Evolutionary conservation across 495 filamentous ascomycete genomes (phyloP).

Genomic region (Annulohypoxylon stygium): DNA sequence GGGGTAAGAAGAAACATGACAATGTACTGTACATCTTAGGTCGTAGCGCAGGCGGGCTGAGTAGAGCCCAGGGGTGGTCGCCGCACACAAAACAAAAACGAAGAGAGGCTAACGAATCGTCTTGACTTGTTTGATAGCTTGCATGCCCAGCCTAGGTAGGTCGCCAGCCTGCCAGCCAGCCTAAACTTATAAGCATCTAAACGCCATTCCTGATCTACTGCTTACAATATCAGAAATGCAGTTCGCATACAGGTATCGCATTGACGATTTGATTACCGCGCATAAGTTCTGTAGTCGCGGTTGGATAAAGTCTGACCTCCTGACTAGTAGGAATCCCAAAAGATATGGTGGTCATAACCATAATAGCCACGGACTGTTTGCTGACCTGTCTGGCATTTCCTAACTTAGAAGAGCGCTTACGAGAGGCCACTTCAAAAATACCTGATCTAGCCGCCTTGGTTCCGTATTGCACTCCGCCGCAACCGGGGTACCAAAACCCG

Average conservation of each 20-base stretch:
- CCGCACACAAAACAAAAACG: constrained; percentile 28
- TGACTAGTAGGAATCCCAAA: constrained; percentile 19
- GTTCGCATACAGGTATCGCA: constrained; percentile 6
- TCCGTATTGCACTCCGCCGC: constrained; percentile 45
- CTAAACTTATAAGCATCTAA: constrained; percentile 40
- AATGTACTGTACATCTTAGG: constrained; percentile 43
- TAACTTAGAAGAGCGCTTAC: constrained; percentile 32
- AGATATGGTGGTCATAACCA: constrained; percentile 15
- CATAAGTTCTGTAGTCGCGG: constrained; percentile 22
- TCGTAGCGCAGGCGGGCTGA: constrained; percentile 41
- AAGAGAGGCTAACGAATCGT: constrained; percentile 43
- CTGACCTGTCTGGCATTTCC: constrained; percentile 21
- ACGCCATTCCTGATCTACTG: constrained; percentile 27
- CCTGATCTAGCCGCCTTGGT: constrained; percentile 26
- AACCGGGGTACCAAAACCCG: constrained; percentile 32
- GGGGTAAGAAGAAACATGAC: constrained; percentile 15
- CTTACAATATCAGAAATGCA: constrained; percentile 32
- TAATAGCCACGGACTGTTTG: constrained; percentile 25
- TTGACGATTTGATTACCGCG: constrained; percentile 33
- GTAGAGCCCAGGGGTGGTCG: constrained; percentile 27
- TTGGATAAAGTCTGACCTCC: constrained; percentile 19
- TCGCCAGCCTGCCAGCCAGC: neutral
- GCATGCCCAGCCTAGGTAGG: constrained; percentile 7
- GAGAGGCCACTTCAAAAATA: constrained; percentile 32
- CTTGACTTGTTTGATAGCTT: constrained; percentile 15